Evolutionary conservation across 352 stramenopile genomes (phyloP), one percentile per base, ranked within the genome.

Genomic region (Elongisporangium undulatum): DNA sequence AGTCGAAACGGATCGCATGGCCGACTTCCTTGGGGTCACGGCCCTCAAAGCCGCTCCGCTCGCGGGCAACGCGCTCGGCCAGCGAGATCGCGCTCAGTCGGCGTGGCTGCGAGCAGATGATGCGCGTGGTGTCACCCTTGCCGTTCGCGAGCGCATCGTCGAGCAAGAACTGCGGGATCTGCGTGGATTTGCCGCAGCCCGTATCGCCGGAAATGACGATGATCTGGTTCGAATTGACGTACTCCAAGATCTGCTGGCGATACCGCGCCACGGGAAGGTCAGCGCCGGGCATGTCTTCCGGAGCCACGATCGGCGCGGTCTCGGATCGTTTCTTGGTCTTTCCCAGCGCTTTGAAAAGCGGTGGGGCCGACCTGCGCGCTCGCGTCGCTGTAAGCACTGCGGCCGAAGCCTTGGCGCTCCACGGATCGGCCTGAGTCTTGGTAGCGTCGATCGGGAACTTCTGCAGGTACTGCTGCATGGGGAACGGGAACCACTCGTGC

Each of bases 131-230:
- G 13, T 73, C 53, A 21, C 63, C 90, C 51, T 82, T 90, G 29
- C 76, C 81, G 49, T 65, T 82, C 8, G 84, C 73, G 50, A 92
- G 80, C 9, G 87, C 84, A 34, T 86, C 72, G 56, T 98, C 91
- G 7, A 98, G 70, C 20, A 98, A 49, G 57, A 97, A 98, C 67
- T 98, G 92, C 10, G 93, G 93, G 49, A 98, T 95, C 70, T 97
- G 90, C 15, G 90, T 97, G 12, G 87, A 95, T 56, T 97, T 97
- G 26, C 96, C 95, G 61, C 95, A 99, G 7, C 96, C 96, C 3
- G 96, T 99, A 64, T 98, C 90, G 21, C 92, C 95, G 9, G 88
- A 95, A 23, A 98, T 75, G 24, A 98, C 77, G n/a, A 98, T 79
- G 3, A 98, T 84, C 39, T 97, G 85, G 66, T 98, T 82, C 45